Conservation (phyloP, 257 asterid genomes). For the Nyctanthes arbortristis region DNA sequence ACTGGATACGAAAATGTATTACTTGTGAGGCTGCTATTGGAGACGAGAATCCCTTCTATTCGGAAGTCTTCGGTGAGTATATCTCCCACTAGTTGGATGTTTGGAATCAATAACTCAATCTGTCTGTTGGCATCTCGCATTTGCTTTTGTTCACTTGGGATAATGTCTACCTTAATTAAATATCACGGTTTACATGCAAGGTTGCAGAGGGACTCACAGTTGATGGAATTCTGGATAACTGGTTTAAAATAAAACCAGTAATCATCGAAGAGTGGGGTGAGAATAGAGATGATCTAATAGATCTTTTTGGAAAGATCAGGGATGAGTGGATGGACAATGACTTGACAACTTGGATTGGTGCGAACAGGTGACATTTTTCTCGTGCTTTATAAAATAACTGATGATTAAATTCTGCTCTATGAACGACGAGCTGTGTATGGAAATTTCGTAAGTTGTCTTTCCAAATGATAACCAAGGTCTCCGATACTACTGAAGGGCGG, state of each 20-base stretch:
- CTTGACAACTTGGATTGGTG: conserved; percentile 76
- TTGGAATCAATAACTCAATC: background rate
- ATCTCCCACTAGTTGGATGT: background rate
- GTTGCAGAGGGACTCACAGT: conserved; percentile 80
- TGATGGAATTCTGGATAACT: conserved; percentile 70
- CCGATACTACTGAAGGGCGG: background rate
- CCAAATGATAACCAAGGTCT: background rate
- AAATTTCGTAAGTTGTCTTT: too few species aligned
- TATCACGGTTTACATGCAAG: conserved; percentile 42
- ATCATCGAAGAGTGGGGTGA: conserved; percentile 86
- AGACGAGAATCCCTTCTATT: conserved; percentile 64
- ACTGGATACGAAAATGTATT: conserved; percentile 89
- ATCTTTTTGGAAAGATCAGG: conserved; percentile 86
- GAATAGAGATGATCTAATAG: conserved; percentile 64
- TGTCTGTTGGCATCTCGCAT: conserved; percentile 1
- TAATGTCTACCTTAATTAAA: conserved; percentile 22
- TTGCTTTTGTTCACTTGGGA: conserved; percentile 15
- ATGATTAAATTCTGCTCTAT: too few species aligned
- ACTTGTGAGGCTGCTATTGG: conserved; percentile 88
- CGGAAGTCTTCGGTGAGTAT: conserved; percentile 84
- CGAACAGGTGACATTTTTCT: conserved; percentile 64
- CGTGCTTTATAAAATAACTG: conserved; percentile 14
- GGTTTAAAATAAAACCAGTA: conserved; percentile 77
- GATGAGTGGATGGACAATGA: conserved; percentile 87
- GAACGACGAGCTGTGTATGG: background rate